Evolutionary conservation across 2,329 filamentous ascomycete species (phyloP), one percentile per base, ranked within the genome.

Genomic region (Graphiopsis chlorocephala): DNA sequence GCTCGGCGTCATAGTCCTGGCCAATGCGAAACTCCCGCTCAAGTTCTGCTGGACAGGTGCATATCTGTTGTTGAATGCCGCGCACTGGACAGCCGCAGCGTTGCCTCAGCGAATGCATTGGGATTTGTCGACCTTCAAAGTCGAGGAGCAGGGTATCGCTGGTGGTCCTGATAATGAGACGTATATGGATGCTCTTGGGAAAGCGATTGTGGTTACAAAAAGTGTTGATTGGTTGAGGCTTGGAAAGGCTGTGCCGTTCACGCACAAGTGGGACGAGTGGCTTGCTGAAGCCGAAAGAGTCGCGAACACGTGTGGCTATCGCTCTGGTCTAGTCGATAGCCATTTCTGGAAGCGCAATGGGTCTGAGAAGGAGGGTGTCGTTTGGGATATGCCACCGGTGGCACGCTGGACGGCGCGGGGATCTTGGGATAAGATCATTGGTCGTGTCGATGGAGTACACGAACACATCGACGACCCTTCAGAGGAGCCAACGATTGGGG

Each of bases 31-130:
- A 29, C 78, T 82, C 11, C 74, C 79, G 48, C 73, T 79, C 0
- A 82, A 84, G 66, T 78, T 82, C 31, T 80, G 77, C 4, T 84
- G 82, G 78, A 82, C 80, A 0, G 81, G 75, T 1, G 77, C 80
- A 0, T 84, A 82, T 68, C 79, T 84, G 75, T 69, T 83, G 10
- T 78, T 83, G 42, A 82, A 82, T 56, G 77, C 80, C 1, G 76
- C 76, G 7, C 82, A 84, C 69, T 84, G 82, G 82, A 77, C 80
- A 15, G 81, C 81, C 3, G 82, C 82, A 52, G 82, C 82, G 14
- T 68, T 84, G 25, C 81, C 81, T 1, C 71, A 73, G 14, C 76
- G 78, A 35, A 66, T 77, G 12, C 81, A 84, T 66, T 84, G 82
- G 82, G 81, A 84, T 65, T 77, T 79, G 0, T 75, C 76, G 3